These are phyloP conservation scores for Knufia fluminis DNA, from an alignment of 2,329 filamentous ascomycete species.

Conservation along the genomic window DNA sequence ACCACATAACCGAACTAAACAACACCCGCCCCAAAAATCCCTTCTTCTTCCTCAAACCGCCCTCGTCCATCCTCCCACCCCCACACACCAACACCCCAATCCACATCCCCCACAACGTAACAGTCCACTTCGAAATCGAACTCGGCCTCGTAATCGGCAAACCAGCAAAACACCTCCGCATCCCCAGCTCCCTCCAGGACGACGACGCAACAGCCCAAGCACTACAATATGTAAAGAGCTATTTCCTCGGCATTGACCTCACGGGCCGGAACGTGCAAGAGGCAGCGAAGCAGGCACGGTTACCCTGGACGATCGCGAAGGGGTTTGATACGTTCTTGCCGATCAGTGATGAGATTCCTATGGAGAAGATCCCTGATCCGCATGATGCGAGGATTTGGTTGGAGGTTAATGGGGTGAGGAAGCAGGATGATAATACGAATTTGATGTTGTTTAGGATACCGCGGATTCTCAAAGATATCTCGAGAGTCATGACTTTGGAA, in stretches of 20 bases:
- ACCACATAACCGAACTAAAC: slow-evolving; percentile 88
- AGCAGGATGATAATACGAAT: slow-evolving; percentile 80
- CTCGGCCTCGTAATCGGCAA: slow-evolving; percentile 66
- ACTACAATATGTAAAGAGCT: slow-evolving; percentile 75
- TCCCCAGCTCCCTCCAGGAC: slow-evolving; percentile 36
- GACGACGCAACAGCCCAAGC: slow-evolving; percentile 54
- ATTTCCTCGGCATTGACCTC: slow-evolving; percentile 92
- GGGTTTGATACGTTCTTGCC: slow-evolving; percentile 97
- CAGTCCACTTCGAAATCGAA: slow-evolving; percentile 91
- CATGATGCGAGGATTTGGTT: slow-evolving; percentile 83
- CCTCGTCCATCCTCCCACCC: slow-evolving; percentile 67
- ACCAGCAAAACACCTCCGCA: slow-evolving; percentile 56
- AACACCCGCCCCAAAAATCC: slow-evolving; percentile 83
- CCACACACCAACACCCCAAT: slow-evolving; percentile 65
- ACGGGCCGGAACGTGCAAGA: slow-evolving; percentile 92
- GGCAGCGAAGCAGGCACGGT: slow-evolving; percentile 91
- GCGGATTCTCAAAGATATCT: slow-evolving; percentile 79
- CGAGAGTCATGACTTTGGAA: slow-evolving; percentile 86
- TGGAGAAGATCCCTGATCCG: slow-evolving; percentile 71
- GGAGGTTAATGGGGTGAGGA: slow-evolving; percentile 66
- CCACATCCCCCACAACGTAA: slow-evolving; percentile 70
- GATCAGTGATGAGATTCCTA: slow-evolving; percentile 70
- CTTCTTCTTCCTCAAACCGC: slow-evolving; percentile 97
- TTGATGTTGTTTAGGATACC: slow-evolving; percentile 92
- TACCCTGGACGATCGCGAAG: slow-evolving; percentile 94